Evolutionary conservation across 2,329 filamentous ascomycete species (phyloP).

Genomic region (Fusarium praegraminearum): DNA sequence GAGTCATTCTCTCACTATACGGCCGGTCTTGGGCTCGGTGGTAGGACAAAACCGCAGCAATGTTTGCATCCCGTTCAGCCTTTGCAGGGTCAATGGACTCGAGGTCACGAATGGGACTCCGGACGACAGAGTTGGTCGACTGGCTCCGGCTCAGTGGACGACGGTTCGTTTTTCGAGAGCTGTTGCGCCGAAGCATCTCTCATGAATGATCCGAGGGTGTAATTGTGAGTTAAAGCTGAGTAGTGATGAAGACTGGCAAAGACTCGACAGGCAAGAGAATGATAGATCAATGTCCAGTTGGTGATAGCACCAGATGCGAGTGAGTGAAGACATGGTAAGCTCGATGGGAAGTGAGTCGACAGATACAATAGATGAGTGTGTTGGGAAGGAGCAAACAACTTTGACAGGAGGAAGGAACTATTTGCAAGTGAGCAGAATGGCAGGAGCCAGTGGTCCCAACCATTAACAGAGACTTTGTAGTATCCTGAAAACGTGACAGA

Average conservation of each 20-base stretch:
- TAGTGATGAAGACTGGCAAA: neutral
- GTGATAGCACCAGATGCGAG: slow-evolving; percentile 2
- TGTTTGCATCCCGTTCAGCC: slow-evolving; percentile 70
- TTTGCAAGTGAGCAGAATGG: neutral
- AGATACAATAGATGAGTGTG: neutral
- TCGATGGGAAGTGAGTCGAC: neutral
- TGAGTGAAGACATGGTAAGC: neutral
- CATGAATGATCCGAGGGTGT: slow-evolving; percentile 2
- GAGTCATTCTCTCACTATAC: slow-evolving; percentile 23
- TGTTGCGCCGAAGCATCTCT: slow-evolving; percentile 64
- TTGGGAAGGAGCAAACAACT: neutral
- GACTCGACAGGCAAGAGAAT: slow-evolving; percentile 3
- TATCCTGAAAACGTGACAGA: too few relatives aligned
- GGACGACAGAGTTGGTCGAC: slow-evolving; percentile 61
- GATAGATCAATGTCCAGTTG: slow-evolving; percentile 22
- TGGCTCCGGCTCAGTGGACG: slow-evolving; percentile 63
- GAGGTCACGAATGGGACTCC: slow-evolving; percentile 56
- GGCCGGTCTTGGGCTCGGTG: slow-evolving; percentile 60
- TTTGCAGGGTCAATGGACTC: slow-evolving; percentile 62
- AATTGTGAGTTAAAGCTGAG: neutral
- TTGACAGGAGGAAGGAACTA: slow-evolving; percentile 16
- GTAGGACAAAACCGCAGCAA: slow-evolving; percentile 72
- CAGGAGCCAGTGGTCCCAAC: neutral
- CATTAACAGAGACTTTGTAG: too few relatives aligned
- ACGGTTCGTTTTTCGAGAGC: slow-evolving; percentile 56